phyloP scores from a whole-genome alignment of 305 asterid genomes.

The Petunia hybrid region DNA sequence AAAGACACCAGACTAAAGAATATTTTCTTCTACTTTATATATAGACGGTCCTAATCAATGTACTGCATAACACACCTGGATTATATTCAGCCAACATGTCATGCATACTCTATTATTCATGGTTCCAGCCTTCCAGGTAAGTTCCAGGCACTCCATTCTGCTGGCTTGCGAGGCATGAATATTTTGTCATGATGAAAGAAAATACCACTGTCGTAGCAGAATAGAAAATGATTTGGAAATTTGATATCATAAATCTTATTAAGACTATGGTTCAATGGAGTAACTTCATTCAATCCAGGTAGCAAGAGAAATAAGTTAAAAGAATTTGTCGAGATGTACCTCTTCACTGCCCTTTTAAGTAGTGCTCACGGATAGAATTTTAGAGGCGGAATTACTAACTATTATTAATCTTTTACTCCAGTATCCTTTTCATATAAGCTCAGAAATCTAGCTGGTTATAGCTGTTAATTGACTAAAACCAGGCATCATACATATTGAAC shows the following conservation, averaged over 20 bases:
- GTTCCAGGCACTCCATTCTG: constrained; percentile 97
- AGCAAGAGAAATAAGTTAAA: neutral
- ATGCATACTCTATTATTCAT: constrained; percentile 66
- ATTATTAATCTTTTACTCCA: too few species aligned
- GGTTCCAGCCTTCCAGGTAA: constrained; percentile 60
- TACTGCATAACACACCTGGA: constrained; percentile 59
- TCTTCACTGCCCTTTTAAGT: neutral
- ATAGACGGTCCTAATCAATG: neutral
- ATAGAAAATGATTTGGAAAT: neutral
- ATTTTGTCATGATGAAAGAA: constrained; percentile 86
- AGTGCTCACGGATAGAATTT: neutral
- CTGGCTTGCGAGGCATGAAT: constrained; percentile 77
- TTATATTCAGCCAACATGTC: constrained; percentile 84
- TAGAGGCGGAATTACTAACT: too few species aligned
- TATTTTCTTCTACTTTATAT: neutral
- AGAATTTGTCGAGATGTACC: neutral
- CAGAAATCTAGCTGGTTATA: too few species aligned
- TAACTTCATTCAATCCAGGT: neutral
- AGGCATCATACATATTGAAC: too few species aligned
- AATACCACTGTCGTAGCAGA: constrained; percentile 68
- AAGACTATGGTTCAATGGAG: neutral
- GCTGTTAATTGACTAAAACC: too few species aligned
- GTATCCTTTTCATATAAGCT: too few species aligned
- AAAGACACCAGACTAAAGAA: neutral
- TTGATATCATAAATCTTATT: constrained; percentile 2